A percentile compares a stretch with the other conserved stretches of the same genome.
Conservation (phyloP, 192 early-diverging fungal species). For the Obelidium mucronatum region DNA sequence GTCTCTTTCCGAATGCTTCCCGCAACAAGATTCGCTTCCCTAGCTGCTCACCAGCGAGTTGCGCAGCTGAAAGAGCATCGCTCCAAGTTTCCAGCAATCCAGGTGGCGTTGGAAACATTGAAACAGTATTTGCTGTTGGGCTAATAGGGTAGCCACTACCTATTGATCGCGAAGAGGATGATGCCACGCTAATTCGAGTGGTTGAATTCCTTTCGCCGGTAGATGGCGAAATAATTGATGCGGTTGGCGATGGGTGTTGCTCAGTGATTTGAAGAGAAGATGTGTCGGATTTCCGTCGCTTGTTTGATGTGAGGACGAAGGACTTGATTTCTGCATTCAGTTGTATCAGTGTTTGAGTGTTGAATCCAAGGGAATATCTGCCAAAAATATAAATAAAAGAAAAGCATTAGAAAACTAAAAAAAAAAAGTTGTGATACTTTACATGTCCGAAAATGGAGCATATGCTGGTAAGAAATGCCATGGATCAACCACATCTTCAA, state of each 20-base stretch:
- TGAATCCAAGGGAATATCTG: constrained; percentile 14
- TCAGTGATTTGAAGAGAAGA: not conserved
- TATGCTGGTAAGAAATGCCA: constrained; percentile 28
- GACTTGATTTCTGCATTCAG: constrained; percentile 18
- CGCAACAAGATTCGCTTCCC: constrained; percentile 74
- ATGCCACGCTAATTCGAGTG: not conserved
- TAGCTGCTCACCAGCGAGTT: constrained; percentile 70
- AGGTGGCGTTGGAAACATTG: constrained; percentile 19
- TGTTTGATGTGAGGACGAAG: constrained; percentile 7
- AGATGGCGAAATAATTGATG: too few species aligned
- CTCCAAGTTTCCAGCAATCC: constrained; percentile 77
- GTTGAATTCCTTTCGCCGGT: not conserved
- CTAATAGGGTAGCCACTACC: not conserved
- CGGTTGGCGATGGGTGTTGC: too few species aligned
- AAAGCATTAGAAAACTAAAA: not conserved
- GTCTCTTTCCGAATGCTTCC: constrained; percentile 81
- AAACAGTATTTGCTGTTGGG: not conserved
- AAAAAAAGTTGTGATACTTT: not conserved
- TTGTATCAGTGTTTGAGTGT: constrained; percentile 1
- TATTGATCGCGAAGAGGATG: too few species aligned
- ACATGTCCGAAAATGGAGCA: constrained; percentile 34
- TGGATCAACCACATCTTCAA: constrained; percentile 23
- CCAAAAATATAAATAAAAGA: not conserved
- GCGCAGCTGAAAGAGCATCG: constrained; percentile 76
- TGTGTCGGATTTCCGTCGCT: constrained; percentile 1